These are phyloP conservation scores for Xylariaceae sp. DNA, from an alignment of 2,329 filamentous ascomycete species.

Conservation along the genomic window DNA sequence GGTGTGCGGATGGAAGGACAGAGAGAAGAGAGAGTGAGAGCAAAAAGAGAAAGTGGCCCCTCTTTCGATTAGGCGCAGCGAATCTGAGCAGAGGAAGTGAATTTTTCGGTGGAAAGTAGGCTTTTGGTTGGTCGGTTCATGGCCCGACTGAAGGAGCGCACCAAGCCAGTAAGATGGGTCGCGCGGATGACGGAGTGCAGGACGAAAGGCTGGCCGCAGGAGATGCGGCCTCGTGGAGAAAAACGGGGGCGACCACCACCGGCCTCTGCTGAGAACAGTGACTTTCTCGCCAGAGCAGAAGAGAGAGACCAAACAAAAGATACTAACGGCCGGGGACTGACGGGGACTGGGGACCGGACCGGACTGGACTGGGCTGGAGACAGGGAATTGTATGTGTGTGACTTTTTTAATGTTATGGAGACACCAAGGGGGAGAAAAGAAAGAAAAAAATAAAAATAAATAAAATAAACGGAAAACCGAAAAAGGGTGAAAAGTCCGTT, in stretches of 20 bases:
- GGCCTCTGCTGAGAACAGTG: too few species aligned
- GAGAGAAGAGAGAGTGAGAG: background rate
- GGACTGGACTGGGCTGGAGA: too few species aligned
- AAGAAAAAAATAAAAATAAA: too few species aligned
- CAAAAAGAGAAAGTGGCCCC: background rate
- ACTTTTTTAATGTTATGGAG: too few species aligned
- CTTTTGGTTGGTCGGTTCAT: constrained; percentile 19
- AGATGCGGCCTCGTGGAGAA: constrained; percentile 19
- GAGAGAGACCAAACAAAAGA: background rate
- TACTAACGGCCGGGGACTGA: background rate
- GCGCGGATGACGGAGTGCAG: constrained; percentile 17
- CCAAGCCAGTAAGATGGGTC: constrained; percentile 13
- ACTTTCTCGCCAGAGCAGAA: too few species aligned
- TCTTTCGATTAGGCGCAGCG: constrained; percentile 10
- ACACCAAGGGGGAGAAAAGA: too few species aligned
- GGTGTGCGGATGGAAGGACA: background rate
- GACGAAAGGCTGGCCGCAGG: constrained; percentile 15
- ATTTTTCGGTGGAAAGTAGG: constrained; percentile 27
- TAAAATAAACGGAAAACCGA: background rate
- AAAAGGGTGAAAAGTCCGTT: background rate
- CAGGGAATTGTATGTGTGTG: too few species aligned
- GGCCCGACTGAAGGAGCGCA: constrained; percentile 3
- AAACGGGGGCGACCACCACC: background rate
- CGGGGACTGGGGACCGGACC: background rate
- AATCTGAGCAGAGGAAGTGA: constrained; percentile 14